Percentiles rank a stretch among this genome's conserved stretches.
Conservation (phyloP, 768 basidiomycete species). For the Lactifluus pinguis region DNA sequence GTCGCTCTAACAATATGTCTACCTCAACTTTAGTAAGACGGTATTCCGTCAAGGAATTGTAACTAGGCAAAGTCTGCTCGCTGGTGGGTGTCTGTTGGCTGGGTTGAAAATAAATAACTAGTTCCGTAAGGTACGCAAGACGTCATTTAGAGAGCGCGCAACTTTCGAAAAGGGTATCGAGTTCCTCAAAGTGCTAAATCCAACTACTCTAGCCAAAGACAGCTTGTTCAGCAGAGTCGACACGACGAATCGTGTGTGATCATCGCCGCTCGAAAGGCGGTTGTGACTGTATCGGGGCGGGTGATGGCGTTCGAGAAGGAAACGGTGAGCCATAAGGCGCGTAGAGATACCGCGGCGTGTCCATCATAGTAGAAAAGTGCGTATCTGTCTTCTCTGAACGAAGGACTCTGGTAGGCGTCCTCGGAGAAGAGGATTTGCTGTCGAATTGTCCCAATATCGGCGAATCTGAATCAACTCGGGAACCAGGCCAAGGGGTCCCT, state of each 20-base stretch:
- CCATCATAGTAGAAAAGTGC: conserved; percentile 33
- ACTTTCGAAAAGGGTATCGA: conserved; percentile 18
- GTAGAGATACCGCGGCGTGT: conserved; percentile 38
- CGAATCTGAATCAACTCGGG: conserved; percentile 40
- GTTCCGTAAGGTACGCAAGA: conserved; percentile 7
- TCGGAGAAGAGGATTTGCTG: conserved; percentile 42
- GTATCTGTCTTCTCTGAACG: conserved; percentile 22
- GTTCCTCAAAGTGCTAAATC: not conserved
- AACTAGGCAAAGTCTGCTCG: not conserved
- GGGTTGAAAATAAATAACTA: not conserved
- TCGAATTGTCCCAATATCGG: conserved; percentile 55
- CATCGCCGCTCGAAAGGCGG: conserved; percentile 10
- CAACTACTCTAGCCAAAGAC: not conserved
- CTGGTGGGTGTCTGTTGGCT: not conserved
- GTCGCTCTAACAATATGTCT: conserved; percentile 17
- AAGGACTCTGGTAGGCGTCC: conserved; percentile 36
- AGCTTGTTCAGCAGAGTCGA: not conserved
- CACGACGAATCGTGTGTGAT: not conserved
- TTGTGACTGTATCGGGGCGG: conserved; percentile 23
- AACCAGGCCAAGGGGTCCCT: conserved; percentile 32
- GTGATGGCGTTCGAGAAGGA: conserved; percentile 41
- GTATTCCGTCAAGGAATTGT: not conserved
- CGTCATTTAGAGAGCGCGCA: not conserved
- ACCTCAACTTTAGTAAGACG: conserved; percentile 8
- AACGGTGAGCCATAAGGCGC: conserved; percentile 44